Percentiles rank a stretch among this genome's conserved stretches.
phyloP scores from a whole-genome alignment of 352 stramenopile species.

The Thalassiosira hispida region DNA sequence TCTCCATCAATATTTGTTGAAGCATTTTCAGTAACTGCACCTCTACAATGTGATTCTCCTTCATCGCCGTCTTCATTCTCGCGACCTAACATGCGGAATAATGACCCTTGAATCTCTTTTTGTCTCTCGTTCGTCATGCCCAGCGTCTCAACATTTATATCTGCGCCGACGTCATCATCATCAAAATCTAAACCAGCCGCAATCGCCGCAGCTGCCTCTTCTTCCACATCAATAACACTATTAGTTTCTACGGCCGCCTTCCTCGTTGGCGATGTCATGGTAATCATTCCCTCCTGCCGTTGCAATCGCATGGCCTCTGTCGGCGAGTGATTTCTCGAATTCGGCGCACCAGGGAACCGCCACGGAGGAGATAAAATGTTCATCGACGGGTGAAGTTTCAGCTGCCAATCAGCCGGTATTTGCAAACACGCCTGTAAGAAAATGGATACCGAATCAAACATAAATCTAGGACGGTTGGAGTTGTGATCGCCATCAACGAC shows the following conservation, averaged over 20 bases:
- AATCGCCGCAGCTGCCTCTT: constrained; percentile 32
- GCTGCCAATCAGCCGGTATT: constrained; percentile 57
- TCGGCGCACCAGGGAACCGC: constrained; percentile 39
- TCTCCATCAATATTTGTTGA: too few species aligned
- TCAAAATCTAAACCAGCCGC: constrained; percentile 29
- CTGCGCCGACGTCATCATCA: constrained; percentile 17
- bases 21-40: too few species aligned
- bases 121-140: constrained; percentile 55
- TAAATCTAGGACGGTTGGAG: constrained; percentile 89
- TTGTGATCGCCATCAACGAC: constrained; percentile 96
- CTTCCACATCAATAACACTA: constrained; percentile 33
- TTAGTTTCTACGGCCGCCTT: constrained; percentile 15
- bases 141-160: constrained; percentile 44
- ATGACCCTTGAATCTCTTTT: constrained; percentile 51
- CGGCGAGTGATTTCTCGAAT: background rate
- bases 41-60: background rate
- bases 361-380: constrained; percentile 48
- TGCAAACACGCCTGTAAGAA: constrained; percentile 91
- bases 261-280: constrained; percentile 42
- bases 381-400: constrained; percentile 42
- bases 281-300: background rate
- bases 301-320: background rate
- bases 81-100: constrained; percentile 52
- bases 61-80: constrained; percentile 16
- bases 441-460: constrained; percentile 92